Evolutionary conservation across 148 eudicot genomes (phyloP).

Genomic region (Rhododendron vialii): DNA sequence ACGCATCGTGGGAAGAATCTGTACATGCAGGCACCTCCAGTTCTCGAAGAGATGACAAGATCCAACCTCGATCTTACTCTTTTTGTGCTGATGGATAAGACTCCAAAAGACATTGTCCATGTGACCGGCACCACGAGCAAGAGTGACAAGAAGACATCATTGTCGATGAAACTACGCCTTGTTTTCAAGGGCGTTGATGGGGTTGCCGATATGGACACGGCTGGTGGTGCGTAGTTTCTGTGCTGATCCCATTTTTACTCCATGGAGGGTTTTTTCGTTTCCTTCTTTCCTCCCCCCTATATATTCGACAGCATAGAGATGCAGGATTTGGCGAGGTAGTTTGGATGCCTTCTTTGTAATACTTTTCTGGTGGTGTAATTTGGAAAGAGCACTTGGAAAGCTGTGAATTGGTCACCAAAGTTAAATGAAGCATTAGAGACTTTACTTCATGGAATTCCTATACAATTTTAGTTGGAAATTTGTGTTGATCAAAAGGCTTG

Average conservation of each 20-base stretch:
- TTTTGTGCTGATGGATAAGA: constrained; percentile 68
- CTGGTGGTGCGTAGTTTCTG: constrained; percentile 57
- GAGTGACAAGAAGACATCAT: constrained; percentile 53
- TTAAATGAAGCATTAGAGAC: neutral
- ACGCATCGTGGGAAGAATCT: constrained; percentile 63
- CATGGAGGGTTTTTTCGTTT: neutral
- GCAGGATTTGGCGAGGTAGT: neutral
- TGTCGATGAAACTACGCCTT: constrained; percentile 62
- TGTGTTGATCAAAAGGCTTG: neutral
- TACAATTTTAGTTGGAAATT: neutral
- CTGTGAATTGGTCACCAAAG: constrained; percentile 6
- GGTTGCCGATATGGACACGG: constrained; percentile 69
- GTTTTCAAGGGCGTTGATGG: constrained; percentile 71
- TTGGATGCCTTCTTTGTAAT: neutral
- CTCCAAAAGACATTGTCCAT: constrained; percentile 51
- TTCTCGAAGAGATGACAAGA: constrained; percentile 93
- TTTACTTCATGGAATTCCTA: neutral
- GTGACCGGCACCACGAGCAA: constrained; percentile 60
- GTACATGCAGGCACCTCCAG: constrained; percentile 96
- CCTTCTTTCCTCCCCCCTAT: too few species aligned
- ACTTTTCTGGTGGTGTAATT: neutral
- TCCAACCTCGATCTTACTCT: constrained; percentile 60
- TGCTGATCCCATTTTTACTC: neutral
- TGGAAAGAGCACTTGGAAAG: neutral
- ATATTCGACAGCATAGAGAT: neutral